Percentiles rank a stretch among this genome's conserved stretches.
phyloP scores from a whole-genome alignment of 2,329 filamentous ascomycete genomes.

The Botryotinia globosa region DNA sequence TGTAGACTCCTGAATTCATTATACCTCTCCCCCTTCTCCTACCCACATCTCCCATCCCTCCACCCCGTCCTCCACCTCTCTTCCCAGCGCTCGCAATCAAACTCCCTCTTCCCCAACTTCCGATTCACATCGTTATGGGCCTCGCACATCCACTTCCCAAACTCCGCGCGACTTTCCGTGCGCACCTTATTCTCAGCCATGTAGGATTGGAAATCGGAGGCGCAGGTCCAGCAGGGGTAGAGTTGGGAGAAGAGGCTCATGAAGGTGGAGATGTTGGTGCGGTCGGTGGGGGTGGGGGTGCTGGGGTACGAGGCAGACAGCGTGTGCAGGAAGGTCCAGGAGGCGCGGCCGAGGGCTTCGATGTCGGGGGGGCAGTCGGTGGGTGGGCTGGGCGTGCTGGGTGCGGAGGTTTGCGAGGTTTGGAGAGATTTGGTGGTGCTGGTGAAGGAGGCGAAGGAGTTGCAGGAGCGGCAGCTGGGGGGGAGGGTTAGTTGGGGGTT shows the following conservation, averaged over 20 bases:
- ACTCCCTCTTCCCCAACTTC: constrained; percentile 85
- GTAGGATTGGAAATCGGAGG: constrained; percentile 84
- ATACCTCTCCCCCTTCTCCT: neutral
- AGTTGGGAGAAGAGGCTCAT: constrained; percentile 77
- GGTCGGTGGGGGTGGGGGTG: constrained; percentile 63
- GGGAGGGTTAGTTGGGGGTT: neutral
- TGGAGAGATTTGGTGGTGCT: constrained; percentile 31
- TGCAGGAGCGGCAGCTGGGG: constrained; percentile 68
- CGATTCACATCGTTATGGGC: constrained; percentile 84
- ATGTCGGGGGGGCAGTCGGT: constrained; percentile 87
- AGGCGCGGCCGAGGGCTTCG: constrained; percentile 77
- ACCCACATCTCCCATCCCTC: constrained; percentile 65
- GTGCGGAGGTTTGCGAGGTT: constrained; percentile 39
- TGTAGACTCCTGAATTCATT: neutral
- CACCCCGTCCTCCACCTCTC: constrained; percentile 93
- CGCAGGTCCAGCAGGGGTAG: constrained; percentile 95
- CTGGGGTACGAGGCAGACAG: constrained; percentile 85
- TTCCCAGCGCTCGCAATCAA: constrained; percentile 89
- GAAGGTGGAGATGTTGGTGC: constrained; percentile 75
- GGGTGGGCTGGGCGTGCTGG: constrained; percentile 42
- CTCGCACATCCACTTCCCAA: constrained; percentile 79
- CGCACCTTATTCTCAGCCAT: constrained; percentile 60
- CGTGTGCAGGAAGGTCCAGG: constrained; percentile 91
- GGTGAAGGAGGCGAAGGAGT: constrained; percentile 57
- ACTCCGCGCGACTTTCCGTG: constrained; percentile 60